phyloP scores from a whole-genome alignment of 345 rosid species.

The Passiflora organensis region DNA sequence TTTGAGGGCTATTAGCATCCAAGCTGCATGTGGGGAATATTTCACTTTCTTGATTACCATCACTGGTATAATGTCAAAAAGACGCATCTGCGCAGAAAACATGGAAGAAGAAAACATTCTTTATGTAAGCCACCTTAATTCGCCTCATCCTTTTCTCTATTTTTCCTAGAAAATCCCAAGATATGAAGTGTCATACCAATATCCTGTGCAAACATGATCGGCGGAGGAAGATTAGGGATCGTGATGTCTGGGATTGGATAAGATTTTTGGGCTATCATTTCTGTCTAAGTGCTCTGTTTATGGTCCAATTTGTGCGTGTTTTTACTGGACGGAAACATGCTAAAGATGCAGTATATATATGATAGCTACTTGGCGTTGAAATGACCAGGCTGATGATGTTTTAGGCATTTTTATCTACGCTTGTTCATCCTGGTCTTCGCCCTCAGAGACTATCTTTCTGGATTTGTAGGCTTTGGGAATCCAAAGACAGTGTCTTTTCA shows the following conservation, averaged over 20 bases:
- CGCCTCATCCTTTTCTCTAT: slow-evolving; percentile 6
- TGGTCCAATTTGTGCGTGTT: no score
- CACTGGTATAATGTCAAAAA: slow-evolving; percentile 39
- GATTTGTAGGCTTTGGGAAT: slow-evolving; percentile 37
- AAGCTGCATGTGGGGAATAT: slow-evolving; percentile 52
- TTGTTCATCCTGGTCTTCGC: no score
- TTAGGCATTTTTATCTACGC: no score
- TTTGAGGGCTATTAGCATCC: slow-evolving; percentile 38
- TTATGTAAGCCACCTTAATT: slow-evolving; percentile 33
- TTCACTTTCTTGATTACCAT: slow-evolving; percentile 56
- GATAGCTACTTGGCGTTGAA: background rate
- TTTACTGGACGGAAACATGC: no score
- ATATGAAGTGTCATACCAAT: no score
- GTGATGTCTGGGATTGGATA: no score
- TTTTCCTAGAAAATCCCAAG: no score
- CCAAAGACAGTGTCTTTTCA: slow-evolving; percentile 47
- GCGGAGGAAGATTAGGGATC: no score
- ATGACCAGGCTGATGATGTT: background rate
- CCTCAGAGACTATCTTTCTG: background rate
- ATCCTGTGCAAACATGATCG: no score
- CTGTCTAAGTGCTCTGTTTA: no score
- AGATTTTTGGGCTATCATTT: no score
- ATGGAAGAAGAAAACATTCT: slow-evolving; percentile 27
- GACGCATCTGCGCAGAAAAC: slow-evolving; percentile 24
- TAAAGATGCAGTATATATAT: background rate